These are phyloP conservation scores for Caryopteris hybrid DNA, from an alignment of 305 asterid genomes.

Conservation along the genomic window DNA sequence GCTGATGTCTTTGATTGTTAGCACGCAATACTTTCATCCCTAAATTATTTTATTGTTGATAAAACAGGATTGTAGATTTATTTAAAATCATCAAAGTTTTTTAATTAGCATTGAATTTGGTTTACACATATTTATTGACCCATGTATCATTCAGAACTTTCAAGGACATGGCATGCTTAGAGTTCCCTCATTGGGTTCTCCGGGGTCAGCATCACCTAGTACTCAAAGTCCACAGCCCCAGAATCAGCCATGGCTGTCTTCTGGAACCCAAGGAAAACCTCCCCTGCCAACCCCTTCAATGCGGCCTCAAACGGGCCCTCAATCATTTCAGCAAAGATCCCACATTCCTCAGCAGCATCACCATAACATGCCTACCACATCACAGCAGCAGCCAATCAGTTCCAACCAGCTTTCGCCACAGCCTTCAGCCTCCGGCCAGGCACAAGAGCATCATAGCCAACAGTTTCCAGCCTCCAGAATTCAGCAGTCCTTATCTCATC, in stretches of 20 bases:
- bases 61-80: neutral
- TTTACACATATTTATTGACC: neutral
- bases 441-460: constrained; percentile 55
- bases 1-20: constrained; percentile 4
- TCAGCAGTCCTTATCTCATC: constrained; percentile 54
- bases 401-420: constrained; percentile 48
- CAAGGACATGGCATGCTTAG: constrained; percentile 80
- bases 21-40: neutral
- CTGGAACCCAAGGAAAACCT: constrained; percentile 74
- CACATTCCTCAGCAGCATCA: constrained; percentile 60
- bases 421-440: constrained; percentile 46
- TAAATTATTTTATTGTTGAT: neutral
- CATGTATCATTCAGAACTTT: constrained; percentile 44
- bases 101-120: neutral
- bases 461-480: constrained; percentile 60
- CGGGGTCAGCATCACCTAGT: constrained; percentile 57
- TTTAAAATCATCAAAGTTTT: constrained; percentile 1
- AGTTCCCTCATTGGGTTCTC: constrained; percentile 53
- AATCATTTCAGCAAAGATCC: constrained; percentile 65
- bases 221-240: constrained; percentile 52
- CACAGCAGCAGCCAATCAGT: constrained; percentile 49
- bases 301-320: constrained; percentile 63
- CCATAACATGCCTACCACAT: constrained; percentile 37
- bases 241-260: constrained; percentile 80
- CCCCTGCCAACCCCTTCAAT: constrained; percentile 64